These are phyloP conservation scores for Calonectria pseudoreteaudii DNA, from an alignment of 2,329 filamentous ascomycete species.

Conservation along the genomic window DNA sequence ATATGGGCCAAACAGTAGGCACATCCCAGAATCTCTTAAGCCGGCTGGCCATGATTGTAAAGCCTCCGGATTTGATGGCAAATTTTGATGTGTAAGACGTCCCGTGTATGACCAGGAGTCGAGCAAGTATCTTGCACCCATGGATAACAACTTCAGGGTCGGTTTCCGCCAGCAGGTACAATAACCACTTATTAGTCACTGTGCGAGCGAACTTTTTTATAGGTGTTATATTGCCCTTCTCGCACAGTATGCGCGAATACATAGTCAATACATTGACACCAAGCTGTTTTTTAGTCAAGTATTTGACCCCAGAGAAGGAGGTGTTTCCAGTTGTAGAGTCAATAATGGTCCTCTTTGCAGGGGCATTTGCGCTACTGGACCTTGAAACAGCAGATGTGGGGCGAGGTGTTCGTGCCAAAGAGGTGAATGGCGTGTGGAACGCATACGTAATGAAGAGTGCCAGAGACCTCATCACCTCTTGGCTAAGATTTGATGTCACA, in stretches of 20 bases:
- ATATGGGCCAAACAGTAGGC: slow-evolving; percentile 85
- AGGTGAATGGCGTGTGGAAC: slow-evolving; percentile 71
- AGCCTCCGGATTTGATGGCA: slow-evolving; percentile 84
- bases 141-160: slow-evolving; percentile 86
- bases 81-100: slow-evolving; percentile 87
- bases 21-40: slow-evolving; percentile 91
- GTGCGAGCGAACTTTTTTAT: slow-evolving; percentile 92
- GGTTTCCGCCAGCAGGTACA: slow-evolving; percentile 90
- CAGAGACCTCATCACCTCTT: slow-evolving; percentile 86
- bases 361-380: slow-evolving; percentile 55
- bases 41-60: slow-evolving; percentile 84
- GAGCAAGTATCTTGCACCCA: slow-evolving; percentile 84
- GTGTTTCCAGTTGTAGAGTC: slow-evolving; percentile 47
- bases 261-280: slow-evolving; percentile 81
- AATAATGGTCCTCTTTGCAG: slow-evolving; percentile 51
- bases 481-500: slow-evolving; percentile 82
- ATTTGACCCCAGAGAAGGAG: slow-evolving; percentile 48
- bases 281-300: slow-evolving; percentile 74
- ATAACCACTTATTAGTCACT: slow-evolving; percentile 96
- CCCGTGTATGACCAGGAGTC: slow-evolving; percentile 86
- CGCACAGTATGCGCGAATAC: slow-evolving; percentile 83
- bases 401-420: slow-evolving; percentile 64
- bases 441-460: slow-evolving; percentile 95
- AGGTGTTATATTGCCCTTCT: slow-evolving; percentile 73
- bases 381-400: slow-evolving; percentile 53